Percentiles rank a stretch among this genome's conserved stretches.
phyloP scores from a whole-genome alignment of 805 yeast genomes.

The Metschnikowia santaceciliae region DNA sequence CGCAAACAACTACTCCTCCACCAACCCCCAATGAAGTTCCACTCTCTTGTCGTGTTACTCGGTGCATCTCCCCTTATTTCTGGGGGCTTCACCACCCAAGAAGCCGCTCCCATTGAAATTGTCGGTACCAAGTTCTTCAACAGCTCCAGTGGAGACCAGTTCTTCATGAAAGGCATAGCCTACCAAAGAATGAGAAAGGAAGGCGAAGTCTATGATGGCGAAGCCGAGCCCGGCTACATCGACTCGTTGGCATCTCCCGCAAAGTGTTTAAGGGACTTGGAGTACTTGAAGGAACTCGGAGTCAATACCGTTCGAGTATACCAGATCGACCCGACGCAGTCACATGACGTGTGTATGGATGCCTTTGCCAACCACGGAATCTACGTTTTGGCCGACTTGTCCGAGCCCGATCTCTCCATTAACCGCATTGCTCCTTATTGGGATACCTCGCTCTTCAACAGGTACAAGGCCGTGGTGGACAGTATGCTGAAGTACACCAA shows the following conservation, averaged over 20 bases:
- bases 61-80: neutral
- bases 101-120: conserved; percentile 45
- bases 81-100: conserved; percentile 10
- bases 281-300: conserved; percentile 62
- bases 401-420: conserved; percentile 35
- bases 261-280: conserved; percentile 76
- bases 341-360: conserved; percentile 27
- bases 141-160: conserved; percentile 69
- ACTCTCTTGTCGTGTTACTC: neutral
- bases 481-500: conserved; percentile 29
- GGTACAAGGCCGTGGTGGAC: conserved; percentile 35
- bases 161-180: conserved; percentile 83
- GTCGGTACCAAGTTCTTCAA: conserved; percentile 75
- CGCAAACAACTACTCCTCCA: neutral
- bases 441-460: conserved; percentile 27
- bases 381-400: conserved; percentile 33
- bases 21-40: neutral
- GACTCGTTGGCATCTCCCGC: conserved; percentile 76
- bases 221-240: conserved; percentile 33
- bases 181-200: conserved; percentile 69
- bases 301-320: conserved; percentile 84
- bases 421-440: conserved; percentile 31
- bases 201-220: conserved; percentile 22
- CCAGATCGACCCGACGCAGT: conserved; percentile 67
- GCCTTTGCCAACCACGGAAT: conserved; percentile 31